Conservation (phyloP, 1,139 yeast genomes). For the Trichomonascaceae sp. region DNA sequence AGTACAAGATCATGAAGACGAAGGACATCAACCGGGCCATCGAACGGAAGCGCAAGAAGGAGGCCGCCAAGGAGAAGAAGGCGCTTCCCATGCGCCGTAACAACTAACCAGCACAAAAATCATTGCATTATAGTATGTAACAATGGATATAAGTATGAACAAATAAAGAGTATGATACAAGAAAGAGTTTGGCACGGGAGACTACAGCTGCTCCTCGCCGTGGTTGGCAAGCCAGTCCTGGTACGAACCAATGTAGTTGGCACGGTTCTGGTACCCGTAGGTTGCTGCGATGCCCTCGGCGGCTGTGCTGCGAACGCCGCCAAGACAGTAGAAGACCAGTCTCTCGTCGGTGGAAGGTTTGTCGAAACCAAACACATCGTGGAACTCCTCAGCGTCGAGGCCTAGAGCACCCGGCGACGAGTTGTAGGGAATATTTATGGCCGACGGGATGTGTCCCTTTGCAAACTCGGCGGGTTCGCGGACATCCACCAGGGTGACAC, state of each 20-base stretch:
- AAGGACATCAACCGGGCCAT: constrained; percentile 76
- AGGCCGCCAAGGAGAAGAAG: constrained; percentile 81
- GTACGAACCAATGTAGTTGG: constrained; percentile 59
- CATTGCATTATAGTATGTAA: background rate
- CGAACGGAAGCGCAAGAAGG: constrained; percentile 89
- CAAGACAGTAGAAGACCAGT: constrained; percentile 81
- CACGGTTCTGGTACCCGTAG: constrained; percentile 60
- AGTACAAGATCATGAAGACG: constrained; percentile 72
- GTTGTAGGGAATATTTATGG: constrained; percentile 81
- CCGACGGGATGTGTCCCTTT: constrained; percentile 63
- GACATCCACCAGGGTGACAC: constrained; percentile 62
- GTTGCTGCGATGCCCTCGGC: constrained; percentile 88
- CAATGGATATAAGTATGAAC: too few species aligned
- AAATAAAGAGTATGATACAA: too few species aligned
- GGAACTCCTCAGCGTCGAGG: constrained; percentile 63
- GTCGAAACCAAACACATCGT: constrained; percentile 66
- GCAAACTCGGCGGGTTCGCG: constrained; percentile 79
- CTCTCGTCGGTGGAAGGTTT: constrained; percentile 66
- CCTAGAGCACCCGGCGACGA: constrained; percentile 92
- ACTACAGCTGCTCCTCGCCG: constrained; percentile 3
- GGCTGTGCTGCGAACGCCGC: constrained; percentile 82
- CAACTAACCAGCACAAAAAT: background rate
- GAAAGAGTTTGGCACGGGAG: too few species aligned
- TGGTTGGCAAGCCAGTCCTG: constrained; percentile 65
- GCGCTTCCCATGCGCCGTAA: constrained; percentile 32